A percentile compares a stretch with the other conserved stretches of the same genome.
phyloP scores from a whole-genome alignment of 345 rosid genomes.

The Populus ilicifolia region DNA sequence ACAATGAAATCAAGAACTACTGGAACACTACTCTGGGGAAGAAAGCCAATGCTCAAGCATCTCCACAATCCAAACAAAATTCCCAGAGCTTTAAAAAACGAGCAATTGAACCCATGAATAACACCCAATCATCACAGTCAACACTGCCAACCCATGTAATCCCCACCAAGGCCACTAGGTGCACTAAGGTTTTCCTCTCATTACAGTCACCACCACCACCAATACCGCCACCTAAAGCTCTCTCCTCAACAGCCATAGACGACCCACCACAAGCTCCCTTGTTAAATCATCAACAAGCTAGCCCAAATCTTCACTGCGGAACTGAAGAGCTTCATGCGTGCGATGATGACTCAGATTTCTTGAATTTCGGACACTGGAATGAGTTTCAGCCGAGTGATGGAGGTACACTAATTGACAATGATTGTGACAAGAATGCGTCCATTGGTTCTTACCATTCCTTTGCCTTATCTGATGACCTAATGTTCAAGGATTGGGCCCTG shows the following conservation, averaged over 20 bases:
- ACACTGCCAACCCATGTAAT: constrained; percentile 13
- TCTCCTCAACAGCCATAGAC: not conserved
- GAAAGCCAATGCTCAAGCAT: constrained; percentile 23
- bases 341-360: constrained; percentile 10
- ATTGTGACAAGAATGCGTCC: not conserved
- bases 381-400: constrained; percentile 1
- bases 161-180: constrained; percentile 35
- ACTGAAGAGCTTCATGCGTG: not conserved
- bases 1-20: constrained; percentile 63
- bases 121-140: not conserved
- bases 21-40: constrained; percentile 56
- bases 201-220: not conserved
- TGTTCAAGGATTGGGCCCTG: constrained; percentile 21
- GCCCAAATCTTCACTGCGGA: not conserved
- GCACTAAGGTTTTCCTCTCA: constrained; percentile 23
- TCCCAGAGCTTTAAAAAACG: not conserved
- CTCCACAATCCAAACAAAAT: not conserved
- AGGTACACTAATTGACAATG: not conserved
- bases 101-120: not conserved
- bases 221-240: not conserved
- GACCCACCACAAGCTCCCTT: not conserved
- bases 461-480: not conserved
- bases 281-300: not conserved
- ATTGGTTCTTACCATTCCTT: not conserved
- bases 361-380: constrained; percentile 6